These are phyloP conservation scores for Penicillium sp. DNA, from an alignment of 2,329 filamentous ascomycete genomes.

Conservation along the genomic window DNA sequence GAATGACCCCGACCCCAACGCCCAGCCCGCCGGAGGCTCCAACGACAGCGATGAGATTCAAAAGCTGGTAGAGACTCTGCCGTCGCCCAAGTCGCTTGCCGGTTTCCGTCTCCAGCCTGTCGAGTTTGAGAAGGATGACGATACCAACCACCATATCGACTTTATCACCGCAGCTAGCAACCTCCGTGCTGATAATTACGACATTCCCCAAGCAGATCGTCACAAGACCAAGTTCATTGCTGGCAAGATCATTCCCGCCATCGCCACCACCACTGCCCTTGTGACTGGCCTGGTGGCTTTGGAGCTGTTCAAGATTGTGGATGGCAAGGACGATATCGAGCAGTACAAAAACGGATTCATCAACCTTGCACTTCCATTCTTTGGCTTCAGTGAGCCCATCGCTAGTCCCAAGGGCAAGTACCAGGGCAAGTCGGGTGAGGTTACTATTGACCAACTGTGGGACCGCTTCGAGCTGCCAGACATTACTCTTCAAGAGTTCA, in stretches of 20 bases:
- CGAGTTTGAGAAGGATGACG: conserved; percentile 98
- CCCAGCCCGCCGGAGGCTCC: conserved; percentile 52
- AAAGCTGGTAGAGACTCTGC: conserved; percentile 69
- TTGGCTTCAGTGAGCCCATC: conserved; percentile 97
- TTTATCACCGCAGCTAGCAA: conserved; percentile 98
- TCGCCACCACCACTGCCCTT: conserved; percentile 93
- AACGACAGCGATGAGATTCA: conserved; percentile 76
- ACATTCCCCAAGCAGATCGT: conserved; percentile 84
- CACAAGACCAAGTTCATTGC: conserved; percentile 99
- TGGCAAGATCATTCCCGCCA: conserved; percentile 98
- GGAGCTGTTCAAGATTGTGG: conserved; percentile 94
- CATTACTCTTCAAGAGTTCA: conserved; percentile 78
- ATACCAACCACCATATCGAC: conserved; percentile 96
- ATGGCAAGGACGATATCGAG: conserved; percentile 94
- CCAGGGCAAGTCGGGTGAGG: conserved; percentile 69
- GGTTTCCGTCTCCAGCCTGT: conserved; percentile 89
- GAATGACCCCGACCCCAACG: conserved; percentile 89
- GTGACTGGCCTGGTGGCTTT: conserved; percentile 91
- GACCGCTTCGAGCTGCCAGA: conserved; percentile 91
- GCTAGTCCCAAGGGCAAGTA: conserved; percentile 91
- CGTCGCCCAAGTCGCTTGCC: conserved; percentile 73
- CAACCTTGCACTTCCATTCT: conserved; percentile 94
- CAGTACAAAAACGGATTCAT: conserved; percentile 99
- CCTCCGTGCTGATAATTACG: conserved; percentile 95
- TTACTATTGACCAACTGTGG: conserved; percentile 93